A percentile compares a stretch with the other conserved stretches of the same genome.
Evolutionary conservation across 371 early-diverging fungal genomes (phyloP).

Genomic region (Neoconidiobolus thromboides): DNA sequence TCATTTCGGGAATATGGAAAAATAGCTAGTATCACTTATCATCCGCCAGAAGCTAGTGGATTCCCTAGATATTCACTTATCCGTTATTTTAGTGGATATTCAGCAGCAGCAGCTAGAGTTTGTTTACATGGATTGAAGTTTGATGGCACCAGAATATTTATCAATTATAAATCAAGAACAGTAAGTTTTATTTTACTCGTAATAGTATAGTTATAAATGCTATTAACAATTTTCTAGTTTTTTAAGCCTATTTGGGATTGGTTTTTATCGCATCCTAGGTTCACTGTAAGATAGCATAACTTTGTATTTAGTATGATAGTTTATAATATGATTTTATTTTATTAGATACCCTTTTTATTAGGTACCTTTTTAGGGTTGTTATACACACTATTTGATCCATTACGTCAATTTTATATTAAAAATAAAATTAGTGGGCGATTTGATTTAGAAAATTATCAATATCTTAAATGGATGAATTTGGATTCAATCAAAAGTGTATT

Average conservation of each 20-base stretch:
- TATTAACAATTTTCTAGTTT: too few species aligned
- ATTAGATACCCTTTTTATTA: background rate
- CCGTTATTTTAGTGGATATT: background rate
- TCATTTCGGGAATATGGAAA: background rate
- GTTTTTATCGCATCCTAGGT: background rate
- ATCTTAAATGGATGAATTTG: background rate
- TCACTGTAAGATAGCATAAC: background rate
- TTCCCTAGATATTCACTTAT: background rate
- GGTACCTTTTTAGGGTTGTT: background rate
- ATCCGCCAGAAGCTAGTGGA: background rate
- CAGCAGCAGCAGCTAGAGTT: background rate
- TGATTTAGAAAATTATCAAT: background rate
- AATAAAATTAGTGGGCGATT: background rate
- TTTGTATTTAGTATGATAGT: background rate
- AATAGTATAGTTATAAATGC: too few species aligned
- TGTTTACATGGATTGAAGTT: background rate
- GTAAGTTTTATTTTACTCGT: background rate
- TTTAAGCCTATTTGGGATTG: background rate
- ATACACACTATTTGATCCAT: background rate
- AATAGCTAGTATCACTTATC: background rate
- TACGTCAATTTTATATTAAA: background rate
- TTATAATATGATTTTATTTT: background rate
- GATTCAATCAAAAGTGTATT: too few species aligned
- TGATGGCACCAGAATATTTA: background rate
- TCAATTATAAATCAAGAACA: background rate